Conservation (phyloP, 1,139 yeast genomes). For the Ogataea hybrid region DNA sequence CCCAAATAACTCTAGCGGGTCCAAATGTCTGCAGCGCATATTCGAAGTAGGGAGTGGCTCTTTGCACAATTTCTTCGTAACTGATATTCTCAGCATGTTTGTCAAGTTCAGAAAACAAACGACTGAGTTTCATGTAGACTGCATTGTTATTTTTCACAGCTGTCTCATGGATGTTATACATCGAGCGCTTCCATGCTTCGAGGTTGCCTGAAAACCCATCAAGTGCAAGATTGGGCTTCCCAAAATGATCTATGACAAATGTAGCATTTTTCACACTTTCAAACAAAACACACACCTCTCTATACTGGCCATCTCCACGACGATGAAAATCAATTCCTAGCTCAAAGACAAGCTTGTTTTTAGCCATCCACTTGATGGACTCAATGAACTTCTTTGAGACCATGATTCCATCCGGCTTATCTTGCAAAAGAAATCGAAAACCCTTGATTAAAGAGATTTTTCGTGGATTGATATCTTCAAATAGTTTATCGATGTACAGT, state of each 20-base stretch:
- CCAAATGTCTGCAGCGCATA: slow-evolving; percentile 11
- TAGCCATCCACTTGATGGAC: slow-evolving; percentile 35
- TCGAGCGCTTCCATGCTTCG: slow-evolving; percentile 7
- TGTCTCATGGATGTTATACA: slow-evolving; percentile 26
- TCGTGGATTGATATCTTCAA: slow-evolving; percentile 6
- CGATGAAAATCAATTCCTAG: slow-evolving; percentile 40
- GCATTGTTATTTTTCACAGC: slow-evolving; percentile 22
- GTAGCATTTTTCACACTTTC: slow-evolving; percentile 27
- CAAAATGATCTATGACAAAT: slow-evolving; percentile 39
- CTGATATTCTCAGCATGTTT: neutral
- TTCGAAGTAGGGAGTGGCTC: slow-evolving; percentile 35
- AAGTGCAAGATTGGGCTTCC: slow-evolving; percentile 36
- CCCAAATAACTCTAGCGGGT: neutral
- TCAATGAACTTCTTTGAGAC: slow-evolving; percentile 29
- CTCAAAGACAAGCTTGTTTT: slow-evolving; percentile 35
- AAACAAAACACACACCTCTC: slow-evolving; percentile 32
- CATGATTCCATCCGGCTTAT: slow-evolving; percentile 38
- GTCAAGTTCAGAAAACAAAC: slow-evolving; percentile 39
- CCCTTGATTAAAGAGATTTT: slow-evolving; percentile 33
- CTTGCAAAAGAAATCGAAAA: slow-evolving; percentile 41
- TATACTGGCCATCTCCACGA: slow-evolving; percentile 39
- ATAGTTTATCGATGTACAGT: slow-evolving; percentile 6
- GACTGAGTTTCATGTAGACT: slow-evolving; percentile 40
- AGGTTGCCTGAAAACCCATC: neutral
- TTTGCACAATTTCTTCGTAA: slow-evolving; percentile 2